Conservation (phyloP, 2,329 filamentous ascomycete genomes). For the Beauveria brongniartii region DNA sequence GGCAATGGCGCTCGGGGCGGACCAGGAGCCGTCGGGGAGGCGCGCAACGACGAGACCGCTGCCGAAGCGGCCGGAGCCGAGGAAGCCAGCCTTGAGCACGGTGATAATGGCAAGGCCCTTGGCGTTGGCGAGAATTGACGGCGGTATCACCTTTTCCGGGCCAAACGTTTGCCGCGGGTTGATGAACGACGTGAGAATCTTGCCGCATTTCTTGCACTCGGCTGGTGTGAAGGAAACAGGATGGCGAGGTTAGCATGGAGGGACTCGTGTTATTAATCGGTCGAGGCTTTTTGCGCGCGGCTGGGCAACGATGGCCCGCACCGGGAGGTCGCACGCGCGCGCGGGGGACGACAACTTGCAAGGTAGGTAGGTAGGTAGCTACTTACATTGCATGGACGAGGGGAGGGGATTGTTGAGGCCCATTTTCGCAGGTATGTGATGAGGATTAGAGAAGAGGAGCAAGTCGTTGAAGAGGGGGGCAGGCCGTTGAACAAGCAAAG, state of each 20-base stretch:
- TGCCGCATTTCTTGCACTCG: slow-evolving; percentile 95
- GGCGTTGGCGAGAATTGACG: slow-evolving; percentile 78
- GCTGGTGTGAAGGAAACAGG: slow-evolving; percentile 42
- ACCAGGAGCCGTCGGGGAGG: slow-evolving; percentile 70
- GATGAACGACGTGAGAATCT: slow-evolving; percentile 90
- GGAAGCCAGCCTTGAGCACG: slow-evolving; percentile 79
- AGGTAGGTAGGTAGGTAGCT: not conserved
- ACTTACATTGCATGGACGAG: slow-evolving; percentile 61
- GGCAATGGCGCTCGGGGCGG: slow-evolving; percentile 71
- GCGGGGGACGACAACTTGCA: not conserved
- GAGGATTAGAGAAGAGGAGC: not conserved
- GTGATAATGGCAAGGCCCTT: slow-evolving; percentile 86
- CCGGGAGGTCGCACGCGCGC: not conserved
- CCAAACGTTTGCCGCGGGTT: slow-evolving; percentile 90
- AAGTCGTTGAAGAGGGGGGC: not conserved
- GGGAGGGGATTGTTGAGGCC: slow-evolving; percentile 60
- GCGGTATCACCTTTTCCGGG: slow-evolving; percentile 95
- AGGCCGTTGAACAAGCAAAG: not conserved
- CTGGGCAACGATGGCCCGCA: not conserved
- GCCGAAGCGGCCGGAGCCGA: slow-evolving; percentile 74
- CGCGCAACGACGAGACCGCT: slow-evolving; percentile 76
- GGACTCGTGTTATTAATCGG: not conserved
- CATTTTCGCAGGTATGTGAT: slow-evolving; percentile 31
- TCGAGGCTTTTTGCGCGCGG: not conserved
- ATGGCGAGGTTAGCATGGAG: slow-evolving; percentile 11